Conservation (phyloP, 179 eudicot species). For the Dionaea muscipula region DNA sequence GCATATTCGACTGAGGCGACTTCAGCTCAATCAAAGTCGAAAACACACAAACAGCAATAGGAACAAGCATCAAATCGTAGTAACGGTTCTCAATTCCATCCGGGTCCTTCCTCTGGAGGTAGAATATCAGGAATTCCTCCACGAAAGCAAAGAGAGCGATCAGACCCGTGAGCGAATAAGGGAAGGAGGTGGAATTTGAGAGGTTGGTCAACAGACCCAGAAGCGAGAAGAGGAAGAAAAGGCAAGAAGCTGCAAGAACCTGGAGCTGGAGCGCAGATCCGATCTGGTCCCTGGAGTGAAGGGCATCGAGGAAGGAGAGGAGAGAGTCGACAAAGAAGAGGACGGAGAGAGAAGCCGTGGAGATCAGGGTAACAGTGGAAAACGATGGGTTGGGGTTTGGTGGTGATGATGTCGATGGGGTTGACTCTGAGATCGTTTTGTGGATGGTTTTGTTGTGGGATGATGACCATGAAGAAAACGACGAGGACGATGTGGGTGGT, state of each 20-base stretch:
- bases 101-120: constrained; percentile 52
- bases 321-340: constrained; percentile 49
- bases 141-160: constrained; percentile 53
- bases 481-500: constrained; percentile 1
- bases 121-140: constrained; percentile 64
- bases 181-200: constrained; percentile 19
- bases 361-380: constrained; percentile 29
- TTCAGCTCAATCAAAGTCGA: constrained; percentile 50
- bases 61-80: constrained; percentile 61
- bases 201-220: constrained; percentile 30
- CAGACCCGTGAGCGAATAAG: constrained; percentile 34
- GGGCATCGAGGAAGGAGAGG: constrained; percentile 37
- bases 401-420: background rate
- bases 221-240: constrained; percentile 48
- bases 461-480: background rate
- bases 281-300: constrained; percentile 25
- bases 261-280: constrained; percentile 51
- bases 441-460: constrained; percentile 4
- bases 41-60: constrained; percentile 48
- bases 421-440: background rate
- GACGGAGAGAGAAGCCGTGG: constrained; percentile 31
- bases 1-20: constrained; percentile 22
- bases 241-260: constrained; percentile 44
- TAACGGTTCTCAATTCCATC: constrained; percentile 79
- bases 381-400: constrained; percentile 13